Base-by-base conservation (phyloP, 208 protist species). In the Phytomonas sp. region DNA sequence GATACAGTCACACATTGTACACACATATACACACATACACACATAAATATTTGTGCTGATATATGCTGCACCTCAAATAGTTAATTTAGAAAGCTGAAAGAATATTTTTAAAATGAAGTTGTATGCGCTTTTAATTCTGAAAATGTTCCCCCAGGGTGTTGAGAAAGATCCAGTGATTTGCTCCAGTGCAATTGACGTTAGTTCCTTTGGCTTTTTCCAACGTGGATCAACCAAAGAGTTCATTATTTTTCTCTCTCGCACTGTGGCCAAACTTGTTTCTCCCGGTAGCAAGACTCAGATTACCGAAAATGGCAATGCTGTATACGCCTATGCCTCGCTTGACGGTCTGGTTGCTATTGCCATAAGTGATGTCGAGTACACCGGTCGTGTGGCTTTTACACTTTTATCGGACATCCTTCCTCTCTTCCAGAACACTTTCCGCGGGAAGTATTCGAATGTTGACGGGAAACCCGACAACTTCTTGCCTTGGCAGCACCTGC, bases 121-220 rank as follows among this genome's bases (percentile, higher is more conserved):
- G 3, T 92, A 91, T 66, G 78, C 78, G n/a, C 62, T 94, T 28
- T 36, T 88, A 34, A 81, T 94, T 70, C 69, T 91, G 30, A 86
- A 89, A 71, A 80, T 80, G 23, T 82, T 76, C 36, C 77, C 79
- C 11, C 64, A 74, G 36, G 75, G 78, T 13, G 76, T 81, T 2
- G 80, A 85, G 34, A 85, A 82, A 75, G 81, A 96, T 43, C 82
- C 87, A 0, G 73, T 95, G 37, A 91, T 94, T 37, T 89, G 82
- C 67, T 85, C 77, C 23, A 85, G 83, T 40, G 92, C 92, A 5
- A 78, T 96, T 37, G 87, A 96, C 66, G 89, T 95, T 56, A 91
- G 83, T 69, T 92, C 83, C 31, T 93, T 96, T 56, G 87, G 88
- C 33, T 95, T 91, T 73, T 94, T 97, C 66, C 89, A 97, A 76